Base-by-base conservation (phyloP, 306 rosid species). In the Lablab purpureus region DNA sequence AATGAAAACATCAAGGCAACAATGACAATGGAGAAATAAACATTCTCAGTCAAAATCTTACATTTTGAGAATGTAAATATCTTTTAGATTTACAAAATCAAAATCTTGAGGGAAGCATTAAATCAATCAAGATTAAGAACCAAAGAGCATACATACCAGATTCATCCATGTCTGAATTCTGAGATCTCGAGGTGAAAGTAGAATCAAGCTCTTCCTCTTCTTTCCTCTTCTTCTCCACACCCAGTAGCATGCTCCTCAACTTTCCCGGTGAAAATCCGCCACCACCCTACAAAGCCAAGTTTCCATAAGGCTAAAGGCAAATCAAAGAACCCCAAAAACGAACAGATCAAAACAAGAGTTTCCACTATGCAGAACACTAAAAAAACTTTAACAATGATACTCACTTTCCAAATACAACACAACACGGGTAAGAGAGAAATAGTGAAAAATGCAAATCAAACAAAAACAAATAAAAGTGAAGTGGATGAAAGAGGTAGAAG, bases 201-300 rank as follows among this genome's bases (percentile, higher is more conserved):
- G 97, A 88, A 73, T 80, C 91, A 70, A 83, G 79, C n/a, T 82
- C 92, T 37, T 91, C 89, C 62, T 84, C 90, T 74, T 89, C 89
- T 84, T 89, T 92, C 85, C 91, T 91, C 84, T 86, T 89, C 90
- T 88, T 91, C 89, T 92, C 97, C 72, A 92, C 89, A 66, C 99
- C 99, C 49, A 95, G 68, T 3, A 95, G 85, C 90, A 95, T 91
- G 41, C 60, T 87, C 87, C 98, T 91, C 86, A 92, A 82, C 82
- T 92, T 95, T 28, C 95, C 97, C 0, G 99, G 99, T 4, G 99
- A 95, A 72, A 92, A 91, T 65, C 98, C 98, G n/a, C 97, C 98
- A 54, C 81, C 87, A 73, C 89, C 89, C 98, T 94, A 82, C 19
- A 82, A 64, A 40, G 75, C 62, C 82, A 82, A 82, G 80, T 52